phyloP scores from a whole-genome alignment of 2,329 filamentous ascomycete species.

The Akanthomyces dipterigenus region DNA sequence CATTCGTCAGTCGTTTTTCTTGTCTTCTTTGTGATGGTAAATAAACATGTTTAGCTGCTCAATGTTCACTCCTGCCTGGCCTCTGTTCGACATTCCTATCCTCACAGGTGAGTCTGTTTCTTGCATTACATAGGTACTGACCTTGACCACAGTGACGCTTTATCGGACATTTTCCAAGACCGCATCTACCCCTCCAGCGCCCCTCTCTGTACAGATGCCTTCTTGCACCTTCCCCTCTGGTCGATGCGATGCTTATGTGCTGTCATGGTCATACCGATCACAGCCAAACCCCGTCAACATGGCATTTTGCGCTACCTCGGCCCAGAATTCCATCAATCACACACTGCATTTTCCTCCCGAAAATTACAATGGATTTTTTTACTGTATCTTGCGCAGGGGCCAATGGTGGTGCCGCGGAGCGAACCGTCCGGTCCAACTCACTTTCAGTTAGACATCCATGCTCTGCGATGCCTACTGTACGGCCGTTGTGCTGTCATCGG shows the following conservation, averaged over 20 bases:
- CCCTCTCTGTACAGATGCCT: background rate
- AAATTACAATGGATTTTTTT: background rate
- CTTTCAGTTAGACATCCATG: background rate
- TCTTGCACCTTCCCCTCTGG: background rate
- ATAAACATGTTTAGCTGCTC: no score
- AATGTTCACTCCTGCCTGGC: no score
- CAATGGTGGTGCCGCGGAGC: background rate
- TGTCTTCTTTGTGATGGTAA: no score
- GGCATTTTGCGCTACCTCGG: background rate
- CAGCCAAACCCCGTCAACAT: background rate
- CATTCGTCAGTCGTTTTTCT: no score
- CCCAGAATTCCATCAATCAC: constrained; percentile 6
- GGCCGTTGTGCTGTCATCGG: constrained; percentile 1
- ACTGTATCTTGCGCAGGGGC: background rate
- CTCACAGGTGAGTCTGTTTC: no score
- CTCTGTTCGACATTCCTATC: no score
- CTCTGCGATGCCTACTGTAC: background rate
- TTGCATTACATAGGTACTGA: no score
- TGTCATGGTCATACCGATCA: background rate
- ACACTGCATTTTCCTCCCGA: background rate
- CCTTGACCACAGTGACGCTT: no score
- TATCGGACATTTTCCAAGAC: no score
- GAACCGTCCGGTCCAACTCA: background rate
- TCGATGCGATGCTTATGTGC: background rate
- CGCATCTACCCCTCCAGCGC: background rate